A percentile compares a stretch with the other conserved stretches of the same genome.
Conservation (phyloP, 352 stramenopile genomes). For the Globisporangium viniferum region DNA sequence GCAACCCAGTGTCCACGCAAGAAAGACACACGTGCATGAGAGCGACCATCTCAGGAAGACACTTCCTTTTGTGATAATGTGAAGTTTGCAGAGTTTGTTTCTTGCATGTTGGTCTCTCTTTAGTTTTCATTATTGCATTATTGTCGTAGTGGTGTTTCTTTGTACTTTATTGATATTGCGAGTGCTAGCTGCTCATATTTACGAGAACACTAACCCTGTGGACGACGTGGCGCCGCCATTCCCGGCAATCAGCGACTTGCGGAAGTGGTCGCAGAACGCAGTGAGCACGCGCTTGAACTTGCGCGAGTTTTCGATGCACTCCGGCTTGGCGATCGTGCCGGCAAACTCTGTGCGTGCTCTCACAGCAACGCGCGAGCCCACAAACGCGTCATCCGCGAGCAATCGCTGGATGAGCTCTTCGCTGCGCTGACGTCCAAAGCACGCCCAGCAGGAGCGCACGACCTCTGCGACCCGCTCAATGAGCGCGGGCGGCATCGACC, state of each 20-base stretch:
- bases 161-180: background rate
- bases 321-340: constrained; percentile 49
- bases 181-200: background rate
- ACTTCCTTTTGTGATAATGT: background rate
- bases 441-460: constrained; percentile 71
- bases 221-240: background rate
- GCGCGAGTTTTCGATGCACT: constrained; percentile 69
- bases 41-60: background rate
- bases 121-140: constrained; percentile 5
- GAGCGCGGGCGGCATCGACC: constrained; percentile 53
- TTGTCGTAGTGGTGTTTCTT: constrained; percentile 1
- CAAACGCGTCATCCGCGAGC: constrained; percentile 55
- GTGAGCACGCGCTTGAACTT: constrained; percentile 78
- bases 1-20: background rate
- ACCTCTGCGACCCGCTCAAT: constrained; percentile 68
- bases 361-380: constrained; percentile 53
- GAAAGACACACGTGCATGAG: too few relatives aligned
- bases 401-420: constrained; percentile 60
- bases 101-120: background rate
- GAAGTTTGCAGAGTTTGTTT: background rate
- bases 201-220: constrained; percentile 19
- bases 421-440: constrained; percentile 58
- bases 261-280: constrained; percentile 79
- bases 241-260: constrained; percentile 37
- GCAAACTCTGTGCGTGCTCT: constrained; percentile 57